Evolutionary conservation across 805 yeast species (phyloP), one percentile per base, ranked within the genome.

Genomic region (Yamadazyma akitaensis): DNA sequence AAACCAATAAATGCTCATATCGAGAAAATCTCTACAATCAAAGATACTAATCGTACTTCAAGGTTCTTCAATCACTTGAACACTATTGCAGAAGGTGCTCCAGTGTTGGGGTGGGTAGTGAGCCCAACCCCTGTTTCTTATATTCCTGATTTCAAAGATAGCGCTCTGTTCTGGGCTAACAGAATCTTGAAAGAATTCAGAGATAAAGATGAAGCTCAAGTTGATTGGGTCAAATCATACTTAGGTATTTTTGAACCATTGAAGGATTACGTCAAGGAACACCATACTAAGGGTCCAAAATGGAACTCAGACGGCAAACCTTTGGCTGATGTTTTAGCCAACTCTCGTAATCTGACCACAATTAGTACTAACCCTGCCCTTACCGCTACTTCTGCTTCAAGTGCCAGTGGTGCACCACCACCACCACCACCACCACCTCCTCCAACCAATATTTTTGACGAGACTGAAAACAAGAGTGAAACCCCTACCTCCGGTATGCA

Each of bases 391-490:
- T 60, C 80, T 2, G 59, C 74, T 11, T 68, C 56, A 12, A 54
- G 56, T 31, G 54, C 76, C 7, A 64, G 67, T 18, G 60, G 68
- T n/a, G n/a, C n/a, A 7, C 95, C 96, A 14, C 95, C 96, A 14
- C 97, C 97, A 1, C 96, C 96, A 2, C 96, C 96, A 3, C 92
- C 94, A 1, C 88, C 96, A 2, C 81, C 84, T 12, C 96, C 96
- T 9, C 82, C 95, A 9, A 70, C 82, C 47, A 39, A 40, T 16
- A 72, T 85, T 32, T 87, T 81, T 59, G 81, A 78, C 9, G 68
- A 64, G 7, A 51, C 43, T 2, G 36, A 46, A 5, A 30, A 53
- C 10, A 31, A 50, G 2, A 32, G 48, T 5, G 17, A 53, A 17
- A 46, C 69, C 0, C 57, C 49, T 46, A 57, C 59, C 10, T 43